Base-by-base conservation (phyloP, 805 yeast species). In the Yarrowia sp. region DNA sequence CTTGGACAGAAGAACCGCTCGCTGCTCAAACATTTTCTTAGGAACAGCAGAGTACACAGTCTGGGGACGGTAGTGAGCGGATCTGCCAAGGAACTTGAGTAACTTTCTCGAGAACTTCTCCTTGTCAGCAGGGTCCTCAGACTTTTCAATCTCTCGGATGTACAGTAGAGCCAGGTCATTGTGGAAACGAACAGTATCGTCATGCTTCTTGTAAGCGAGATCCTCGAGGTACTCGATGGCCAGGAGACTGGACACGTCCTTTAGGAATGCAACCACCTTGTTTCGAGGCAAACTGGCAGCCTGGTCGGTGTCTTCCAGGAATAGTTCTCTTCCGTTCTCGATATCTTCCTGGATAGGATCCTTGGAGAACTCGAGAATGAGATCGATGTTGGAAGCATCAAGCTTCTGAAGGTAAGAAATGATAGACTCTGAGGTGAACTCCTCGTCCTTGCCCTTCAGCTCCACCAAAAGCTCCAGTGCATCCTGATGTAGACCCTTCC, bases 261-360 rank as follows among this genome's bases (percentile, higher is more conserved):
- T 70, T n/a, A 90, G 76, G 73, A 79, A 89, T 1, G 84, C 82
- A 59, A 88, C 79, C 0, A 92, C 87, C 71, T 82, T 79, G 32
- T 77, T 71, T 61, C 83, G 82, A 71, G 90, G 84, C 66, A 88
- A 83, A 14, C 85, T 79, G 70, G 86, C 88, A 69, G 90, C 83
- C 71, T 85, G 86, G 12, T 84, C 82, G 0, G 89, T 81, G 66
- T 88, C 89, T 69, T 85, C 86, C 82, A 91, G 82, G 72, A 92
- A 92, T 0, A 94, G 81, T 22, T 79, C 77, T 70, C 68, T 76
- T 72, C 84, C 84, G 74, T 81, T 77, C 10, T 78, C 70, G 11
- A 75, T 73, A 65, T 80, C 79, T 8, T 74, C 69, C 12, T 75
- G 73, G 49, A 89, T 77, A 9, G 88, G 82, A 84, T 87, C 85